Conservation (phyloP, 1,139 yeast species). For the Nadsonia starkeyi-henricii region DNA sequence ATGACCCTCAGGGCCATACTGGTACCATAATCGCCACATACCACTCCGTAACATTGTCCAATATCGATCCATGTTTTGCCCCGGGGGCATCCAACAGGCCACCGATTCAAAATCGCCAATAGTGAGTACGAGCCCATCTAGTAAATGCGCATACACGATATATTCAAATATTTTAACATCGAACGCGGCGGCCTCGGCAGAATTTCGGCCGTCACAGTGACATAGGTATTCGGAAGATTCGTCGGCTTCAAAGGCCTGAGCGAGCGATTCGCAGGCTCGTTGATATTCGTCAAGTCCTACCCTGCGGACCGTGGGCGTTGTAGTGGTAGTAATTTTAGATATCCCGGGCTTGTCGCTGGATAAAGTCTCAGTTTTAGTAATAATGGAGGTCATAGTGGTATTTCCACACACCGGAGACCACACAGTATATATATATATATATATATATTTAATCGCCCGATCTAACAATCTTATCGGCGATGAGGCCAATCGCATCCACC, state of each 20-base stretch:
- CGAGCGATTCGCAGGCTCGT: neutral
- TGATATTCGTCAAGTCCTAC: neutral
- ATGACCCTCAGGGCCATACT: slow-evolving; percentile 37
- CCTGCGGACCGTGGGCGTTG: neutral
- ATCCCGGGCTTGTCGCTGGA: too few relatives aligned
- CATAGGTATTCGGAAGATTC: slow-evolving; percentile 36
- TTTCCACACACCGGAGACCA: too few relatives aligned
- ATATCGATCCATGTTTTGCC: slow-evolving; percentile 33
- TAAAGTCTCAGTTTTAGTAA: too few relatives aligned
- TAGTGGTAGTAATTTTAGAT: too few relatives aligned
- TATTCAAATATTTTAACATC: slow-evolving; percentile 41
- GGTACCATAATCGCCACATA: slow-evolving; percentile 38
- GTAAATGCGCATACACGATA: slow-evolving; percentile 42
- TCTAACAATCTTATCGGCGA: too few relatives aligned
- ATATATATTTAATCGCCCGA: too few relatives aligned
- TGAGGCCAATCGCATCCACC: too few relatives aligned
- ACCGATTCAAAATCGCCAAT: slow-evolving; percentile 45
- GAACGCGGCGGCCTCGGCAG: slow-evolving; percentile 25
- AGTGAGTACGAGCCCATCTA: slow-evolving; percentile 42
- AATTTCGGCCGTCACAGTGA: slow-evolving; percentile 30
- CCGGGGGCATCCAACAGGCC: slow-evolving; percentile 49
- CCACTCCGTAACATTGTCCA: slow-evolving; percentile 43
- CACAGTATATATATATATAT: too few relatives aligned
- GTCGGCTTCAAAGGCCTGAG: slow-evolving; percentile 31
- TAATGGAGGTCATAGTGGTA: too few relatives aligned